Evolutionary conservation across 1,284 basidiomycete species (phyloP), one percentile per base, ranked within the genome.

Genomic region (Jaminaea rosea): DNA sequence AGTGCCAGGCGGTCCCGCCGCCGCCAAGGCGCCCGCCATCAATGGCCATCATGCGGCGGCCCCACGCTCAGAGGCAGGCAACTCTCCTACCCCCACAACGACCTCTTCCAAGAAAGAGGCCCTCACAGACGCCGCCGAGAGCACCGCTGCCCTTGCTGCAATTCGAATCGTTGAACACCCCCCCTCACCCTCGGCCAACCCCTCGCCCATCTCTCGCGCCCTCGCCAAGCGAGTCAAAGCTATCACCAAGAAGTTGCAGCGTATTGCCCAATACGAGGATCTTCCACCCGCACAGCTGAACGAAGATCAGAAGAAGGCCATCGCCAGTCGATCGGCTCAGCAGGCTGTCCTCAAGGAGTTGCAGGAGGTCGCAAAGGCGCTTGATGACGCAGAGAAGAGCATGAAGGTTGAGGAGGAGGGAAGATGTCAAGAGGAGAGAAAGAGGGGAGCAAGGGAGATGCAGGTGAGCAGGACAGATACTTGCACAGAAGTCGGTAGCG

Each of bases 191-290:
- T 8, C 29, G 15, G 9, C 29, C 29, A 15, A 8, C 8, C 39
- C 24, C 39, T 13, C 39, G 19, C 19, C 39, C 19, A 23, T 23
- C 17, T n/a, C 19, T n/a, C 39, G 39, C 4, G 11, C 32, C 13
- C 26, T 49, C 39, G 17, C 37, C 21, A 49, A 49, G 48, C 37
- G 48, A n/a, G 36, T 27, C 36, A 49, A 49, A 39, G 48, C 48
- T 8, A 19, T 49, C 24, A 27, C 27, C 48, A 49, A 49, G 48
- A 49, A 49, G 48, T 39, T 49, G 23, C 49, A 50, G 44, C 41
- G 49, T 17, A 50, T 50, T 44, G 23, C 15, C 21, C 19, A 42
- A 24, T 45, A 50, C 36, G 39, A 44, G n/a, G 17, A 17, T 19
- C 36, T 19, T 13, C 26, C 26, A 36, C 15, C 24, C 19, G 23